Base-by-base conservation (phyloP, 768 basidiomycete genomes). In the Neoboletus subvelutipes region DNA sequence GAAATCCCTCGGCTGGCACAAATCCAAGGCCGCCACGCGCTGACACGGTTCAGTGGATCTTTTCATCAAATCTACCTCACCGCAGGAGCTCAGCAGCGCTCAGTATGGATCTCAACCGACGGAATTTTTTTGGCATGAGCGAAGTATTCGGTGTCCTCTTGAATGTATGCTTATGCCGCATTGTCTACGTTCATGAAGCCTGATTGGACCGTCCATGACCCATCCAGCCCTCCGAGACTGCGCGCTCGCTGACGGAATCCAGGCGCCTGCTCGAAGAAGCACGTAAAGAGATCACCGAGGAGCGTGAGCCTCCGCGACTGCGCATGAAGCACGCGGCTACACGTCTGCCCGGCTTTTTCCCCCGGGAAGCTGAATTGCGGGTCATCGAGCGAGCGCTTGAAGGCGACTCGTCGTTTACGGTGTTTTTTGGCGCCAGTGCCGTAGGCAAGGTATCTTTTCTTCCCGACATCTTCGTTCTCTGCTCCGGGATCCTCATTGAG, bases 191-290 rank as follows among this genome's bases (percentile, higher is more conserved):
- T 26, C 52, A 15, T 28, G 31, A 20, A 26, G 29, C 33, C 61
- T 61, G 56, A 68, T 50, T 59, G 49, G 12, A 54, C 33, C 54
- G 24, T 54, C 45, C 48, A 48, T 45, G 56, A 60, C 53, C 33
- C 58, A 49, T 55, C 51, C 67, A 92, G 90, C 91, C 91, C 2
- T 84, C 84, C 57, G 85, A 90, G 61, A 89, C 90, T 3, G 80
- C 92, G 2, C 84, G 89, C 28, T 90, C 87, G 9, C 79, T 94
- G 39, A 85, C 87, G 2, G 92, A 94, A 67, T 89, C 90, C 4
- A 85, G 79, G 59, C 82, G 80, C 50, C 78, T 90, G 50, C 76
- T 93, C 2, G 90, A 92, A 18, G 90, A 94, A 64, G 87, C 90
- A 41, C 81, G 87, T 20, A 79, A 81, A 29, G 92, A 93, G 67